phyloP scores from a whole-genome alignment of 78 protist species.

The Emiliania huxleyi region DNA sequence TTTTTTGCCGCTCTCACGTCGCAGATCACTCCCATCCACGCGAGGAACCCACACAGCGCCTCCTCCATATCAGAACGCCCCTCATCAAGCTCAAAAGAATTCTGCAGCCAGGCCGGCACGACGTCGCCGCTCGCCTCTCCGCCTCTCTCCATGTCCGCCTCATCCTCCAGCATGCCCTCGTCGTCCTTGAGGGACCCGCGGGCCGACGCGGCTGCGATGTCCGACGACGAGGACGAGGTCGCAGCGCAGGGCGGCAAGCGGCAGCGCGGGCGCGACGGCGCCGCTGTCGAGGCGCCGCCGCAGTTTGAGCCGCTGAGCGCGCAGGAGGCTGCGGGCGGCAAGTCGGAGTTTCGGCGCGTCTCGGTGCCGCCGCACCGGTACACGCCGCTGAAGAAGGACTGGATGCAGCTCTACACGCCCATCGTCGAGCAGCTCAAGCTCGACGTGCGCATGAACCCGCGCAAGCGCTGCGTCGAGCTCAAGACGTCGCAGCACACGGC shows the following conservation, averaged over 20 bases:
- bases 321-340: neutral
- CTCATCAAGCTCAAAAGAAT: no score
- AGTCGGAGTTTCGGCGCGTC: constrained; percentile 41
- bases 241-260: neutral
- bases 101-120: no score
- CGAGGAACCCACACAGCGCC: no score
- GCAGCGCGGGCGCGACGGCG: neutral
- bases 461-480: neutral
- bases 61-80: no score
- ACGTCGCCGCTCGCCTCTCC: no score
- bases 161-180: neutral
- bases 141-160: neutral
- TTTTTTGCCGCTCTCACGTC: no score
- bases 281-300: neutral
- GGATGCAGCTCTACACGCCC: constrained; percentile 91
- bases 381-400: constrained; percentile 85
- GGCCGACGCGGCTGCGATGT: neutral
- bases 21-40: no score
- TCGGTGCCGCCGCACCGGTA: constrained; percentile 82
- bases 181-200: no score
- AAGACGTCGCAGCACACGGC: constrained; percentile 72
- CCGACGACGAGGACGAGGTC: neutral
- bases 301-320: neutral
- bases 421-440: constrained; percentile 87
- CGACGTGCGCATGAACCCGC: constrained; percentile 32